These are phyloP conservation scores for Barnettozyma salicaria DNA, from an alignment of 805 yeast genomes.

Conservation along the genomic window DNA sequence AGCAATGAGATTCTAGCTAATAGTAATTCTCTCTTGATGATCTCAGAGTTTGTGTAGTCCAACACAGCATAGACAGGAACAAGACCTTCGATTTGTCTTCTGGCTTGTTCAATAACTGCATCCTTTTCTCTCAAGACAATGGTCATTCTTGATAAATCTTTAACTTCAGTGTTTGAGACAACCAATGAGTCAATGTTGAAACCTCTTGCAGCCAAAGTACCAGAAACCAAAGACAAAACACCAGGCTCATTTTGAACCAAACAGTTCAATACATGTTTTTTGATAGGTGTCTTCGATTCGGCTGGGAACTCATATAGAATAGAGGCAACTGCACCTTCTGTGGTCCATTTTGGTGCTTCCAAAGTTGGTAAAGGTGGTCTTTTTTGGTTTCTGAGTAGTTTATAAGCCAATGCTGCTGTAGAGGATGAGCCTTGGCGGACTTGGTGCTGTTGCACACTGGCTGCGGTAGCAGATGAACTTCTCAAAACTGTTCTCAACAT, in stretches of 20 bases:
- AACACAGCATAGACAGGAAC: slow-evolving; percentile 98
- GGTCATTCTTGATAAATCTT: slow-evolving; percentile 94
- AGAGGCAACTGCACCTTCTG: slow-evolving; percentile 94
- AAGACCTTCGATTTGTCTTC: slow-evolving; percentile 95
- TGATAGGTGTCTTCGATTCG: slow-evolving; percentile 50
- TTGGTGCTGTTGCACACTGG: slow-evolving; percentile 11
- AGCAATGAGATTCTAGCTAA: slow-evolving; percentile 87
- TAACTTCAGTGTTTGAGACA: slow-evolving; percentile 94
- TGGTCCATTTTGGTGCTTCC: slow-evolving; percentile 92
- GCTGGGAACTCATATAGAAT: slow-evolving; percentile 86
- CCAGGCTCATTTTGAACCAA: slow-evolving; percentile 98
- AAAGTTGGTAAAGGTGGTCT: slow-evolving; percentile 90
- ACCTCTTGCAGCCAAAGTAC: slow-evolving; percentile 96
- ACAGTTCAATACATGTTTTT: slow-evolving; percentile 91
- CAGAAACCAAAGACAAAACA: slow-evolving; percentile 87
- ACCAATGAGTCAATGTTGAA: slow-evolving; percentile 97
- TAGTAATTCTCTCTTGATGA: slow-evolving; percentile 84
- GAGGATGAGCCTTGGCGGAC: slow-evolving; percentile 46
- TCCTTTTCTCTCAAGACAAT: slow-evolving; percentile 91
- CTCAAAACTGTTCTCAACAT: slow-evolving; percentile 6
- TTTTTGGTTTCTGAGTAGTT: slow-evolving; percentile 74
- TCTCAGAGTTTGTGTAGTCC: slow-evolving; percentile 86
- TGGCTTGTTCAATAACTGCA: slow-evolving; percentile 94
- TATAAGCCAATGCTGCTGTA: slow-evolving; percentile 92
- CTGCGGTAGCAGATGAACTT: not conserved